Conservation (phyloP, 2,329 filamentous ascomycete species). For the Colletotrichum nymphaeae region DNA sequence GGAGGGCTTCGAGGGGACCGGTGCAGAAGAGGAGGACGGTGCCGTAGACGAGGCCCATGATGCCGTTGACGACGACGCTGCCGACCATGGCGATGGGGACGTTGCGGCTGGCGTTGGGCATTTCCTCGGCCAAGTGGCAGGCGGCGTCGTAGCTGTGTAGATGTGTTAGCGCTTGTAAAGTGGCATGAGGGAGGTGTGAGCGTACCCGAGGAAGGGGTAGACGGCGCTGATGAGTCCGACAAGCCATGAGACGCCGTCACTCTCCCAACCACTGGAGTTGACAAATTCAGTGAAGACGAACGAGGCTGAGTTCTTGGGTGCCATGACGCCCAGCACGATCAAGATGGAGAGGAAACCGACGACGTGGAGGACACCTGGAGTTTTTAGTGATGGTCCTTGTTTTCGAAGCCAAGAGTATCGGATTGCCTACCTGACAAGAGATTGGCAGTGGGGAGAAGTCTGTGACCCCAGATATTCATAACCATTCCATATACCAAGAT, state of each 20-base stretch:
- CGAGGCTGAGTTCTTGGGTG: conserved; percentile 41
- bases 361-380: conserved; percentile 42
- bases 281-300: conserved; percentile 47
- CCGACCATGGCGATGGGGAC: conserved; percentile 49
- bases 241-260: conserved; percentile 46
- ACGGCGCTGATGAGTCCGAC: conserved; percentile 46
- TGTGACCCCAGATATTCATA: conserved; percentile 56
- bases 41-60: conserved; percentile 56
- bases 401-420: conserved; percentile 5
- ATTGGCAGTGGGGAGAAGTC: conserved; percentile 50
- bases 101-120: conserved; percentile 46
- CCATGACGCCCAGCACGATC: conserved; percentile 44
- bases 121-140: conserved; percentile 47
- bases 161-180: neutral
- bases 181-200: neutral
- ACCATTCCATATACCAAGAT: conserved; percentile 49
- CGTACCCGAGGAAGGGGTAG: conserved; percentile 48
- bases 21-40: conserved; percentile 57
- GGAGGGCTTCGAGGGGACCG: conserved; percentile 50
- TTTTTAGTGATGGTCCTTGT: rapidly evolving
- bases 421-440: conserved; percentile 28
- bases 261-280: conserved; percentile 47
- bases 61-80: conserved; percentile 52
- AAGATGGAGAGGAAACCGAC: conserved; percentile 43
- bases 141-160: conserved; percentile 46